Base-by-base conservation (phyloP, 2,329 filamentous ascomycete species). In the Dothideomycetidae sp. region DNA sequence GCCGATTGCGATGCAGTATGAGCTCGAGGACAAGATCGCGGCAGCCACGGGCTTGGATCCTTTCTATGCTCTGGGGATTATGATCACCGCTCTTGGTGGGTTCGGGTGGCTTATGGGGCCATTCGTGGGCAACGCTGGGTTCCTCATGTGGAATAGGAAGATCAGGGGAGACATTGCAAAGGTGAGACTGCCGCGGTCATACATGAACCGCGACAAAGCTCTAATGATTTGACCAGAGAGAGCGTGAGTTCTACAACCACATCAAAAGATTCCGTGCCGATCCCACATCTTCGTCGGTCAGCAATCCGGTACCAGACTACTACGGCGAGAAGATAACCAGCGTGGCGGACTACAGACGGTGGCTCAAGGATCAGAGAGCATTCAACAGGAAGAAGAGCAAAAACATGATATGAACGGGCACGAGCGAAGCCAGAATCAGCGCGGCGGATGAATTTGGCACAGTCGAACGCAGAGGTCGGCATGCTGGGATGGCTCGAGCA, bases 271-370 rank as follows among this genome's bases (percentile, higher is more conserved):
- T 90, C 64, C 77, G 90, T 16, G 88, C 93, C 44, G 88, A 98
- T 57, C 88, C 90, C 3, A 81, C 78, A 11, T 79, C 80, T 37
- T 92, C 85, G 44, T 93, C 83, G 29, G 78, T 90, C 49, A 74
- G 82, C 36, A 96, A 96, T 63, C 90, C 90, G 12, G 82, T 93
- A 1, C 86, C 88, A 30, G 90, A 98, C 57, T 98, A 93, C 62
- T 98, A 98, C 53, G 90, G 90, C 51, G 90, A 98, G 66, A 96
- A 94, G 70, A 93, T 98, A 51, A 82, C 81, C 36, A 93, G 85
- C 51, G 84, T 96, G 14, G 70, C 77, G 37, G 86, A 83, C 32
- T 98, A 96, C 59, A 70, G 90, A 52, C 78, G 84, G 58, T 98
- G 90, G 90, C 64, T 98, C 53, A 96, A 93, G 68, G 90, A 98